A percentile compares a stretch with the other conserved stretches of the same genome.
These are phyloP conservation scores for Phalaenopsis equestris DNA, from an alignment of 106 monocot genomes.

Conservation along the genomic window DNA sequence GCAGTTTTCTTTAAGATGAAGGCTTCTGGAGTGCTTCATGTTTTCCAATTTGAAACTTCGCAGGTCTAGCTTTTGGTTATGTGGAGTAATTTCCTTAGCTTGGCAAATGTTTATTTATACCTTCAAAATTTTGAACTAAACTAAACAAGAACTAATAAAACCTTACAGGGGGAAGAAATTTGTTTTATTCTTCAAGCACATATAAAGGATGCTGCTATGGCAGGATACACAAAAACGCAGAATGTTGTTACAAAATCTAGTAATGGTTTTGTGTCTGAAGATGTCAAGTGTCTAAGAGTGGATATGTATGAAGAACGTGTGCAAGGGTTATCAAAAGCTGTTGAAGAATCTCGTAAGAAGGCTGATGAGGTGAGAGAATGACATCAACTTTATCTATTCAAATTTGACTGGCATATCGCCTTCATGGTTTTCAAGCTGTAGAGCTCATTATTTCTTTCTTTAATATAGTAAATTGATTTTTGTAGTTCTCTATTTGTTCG, in stretches of 20 bases:
- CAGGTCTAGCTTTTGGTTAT: conserved; percentile 44
- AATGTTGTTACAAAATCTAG: conserved; percentile 35
- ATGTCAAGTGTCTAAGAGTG: conserved; percentile 27
- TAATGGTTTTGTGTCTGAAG: conserved; percentile 50
- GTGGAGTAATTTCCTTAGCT: background rate
- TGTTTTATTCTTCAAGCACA: conserved; percentile 99
- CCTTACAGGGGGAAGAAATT: conserved; percentile 88
- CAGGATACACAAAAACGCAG: conserved; percentile 80
- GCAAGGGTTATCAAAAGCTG: conserved; percentile 52
- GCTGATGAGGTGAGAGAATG: conserved; percentile 46
- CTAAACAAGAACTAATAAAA: background rate
- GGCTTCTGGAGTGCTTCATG: conserved; percentile 88
- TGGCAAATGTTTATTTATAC: background rate
- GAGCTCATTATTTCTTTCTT: background rate
- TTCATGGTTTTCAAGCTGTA: background rate
- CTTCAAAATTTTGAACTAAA: background rate
- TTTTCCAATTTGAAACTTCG: conserved; percentile 98
- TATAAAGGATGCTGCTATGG: conserved; percentile 98
- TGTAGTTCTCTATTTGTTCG: background rate
- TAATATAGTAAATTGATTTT: background rate
- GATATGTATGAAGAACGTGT: conserved; percentile 66
- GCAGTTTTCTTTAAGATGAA: conserved; percentile 98
- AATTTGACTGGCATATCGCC: background rate
- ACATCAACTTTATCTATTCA: background rate
- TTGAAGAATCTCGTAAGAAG: conserved; percentile 78